phyloP scores from a whole-genome alignment of 139 green algal species.

The Zygnema cylindricum region DNA sequence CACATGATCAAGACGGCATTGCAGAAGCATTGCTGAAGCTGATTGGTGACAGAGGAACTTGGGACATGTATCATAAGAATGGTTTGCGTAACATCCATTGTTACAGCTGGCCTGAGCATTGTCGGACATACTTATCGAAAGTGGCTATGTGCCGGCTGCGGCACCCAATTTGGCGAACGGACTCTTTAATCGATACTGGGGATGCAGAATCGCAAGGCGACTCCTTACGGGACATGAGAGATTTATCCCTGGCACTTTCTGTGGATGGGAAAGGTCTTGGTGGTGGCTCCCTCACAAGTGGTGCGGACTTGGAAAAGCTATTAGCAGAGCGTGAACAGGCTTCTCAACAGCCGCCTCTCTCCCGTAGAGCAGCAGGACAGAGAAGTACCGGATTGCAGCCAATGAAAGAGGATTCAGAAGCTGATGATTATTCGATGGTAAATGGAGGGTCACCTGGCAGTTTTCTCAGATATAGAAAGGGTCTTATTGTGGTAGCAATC shows the following conservation, averaged over 20 bases:
- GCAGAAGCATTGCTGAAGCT: conserved; percentile 79
- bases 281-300: conserved; percentile 11
- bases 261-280: conserved; percentile 22
- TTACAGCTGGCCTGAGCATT: conserved; percentile 59
- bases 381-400: not conserved
- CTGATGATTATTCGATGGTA: not conserved
- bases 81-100: conserved; percentile 58
- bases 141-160: conserved; percentile 87
- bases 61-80: conserved; percentile 76
- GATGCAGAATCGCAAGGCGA: not conserved
- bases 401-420: conserved; percentile 21
- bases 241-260: conserved; percentile 39
- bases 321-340: not conserved
- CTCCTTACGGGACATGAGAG: conserved; percentile 22
- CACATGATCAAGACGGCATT: conserved; percentile 76
- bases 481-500: conserved; percentile 38
- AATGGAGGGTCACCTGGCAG: not conserved
- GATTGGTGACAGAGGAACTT: conserved; percentile 75
- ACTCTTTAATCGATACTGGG: not conserved
- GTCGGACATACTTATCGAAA: conserved; percentile 77
- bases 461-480: not conserved
- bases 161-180: conserved; percentile 79
- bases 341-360: not conserved
- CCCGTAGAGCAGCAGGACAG: not conserved
- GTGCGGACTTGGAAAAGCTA: conserved; percentile 10